Evolutionary conservation across 345 rosid species (phyloP).

Genomic region (Bruguiera gymnorhiza): DNA sequence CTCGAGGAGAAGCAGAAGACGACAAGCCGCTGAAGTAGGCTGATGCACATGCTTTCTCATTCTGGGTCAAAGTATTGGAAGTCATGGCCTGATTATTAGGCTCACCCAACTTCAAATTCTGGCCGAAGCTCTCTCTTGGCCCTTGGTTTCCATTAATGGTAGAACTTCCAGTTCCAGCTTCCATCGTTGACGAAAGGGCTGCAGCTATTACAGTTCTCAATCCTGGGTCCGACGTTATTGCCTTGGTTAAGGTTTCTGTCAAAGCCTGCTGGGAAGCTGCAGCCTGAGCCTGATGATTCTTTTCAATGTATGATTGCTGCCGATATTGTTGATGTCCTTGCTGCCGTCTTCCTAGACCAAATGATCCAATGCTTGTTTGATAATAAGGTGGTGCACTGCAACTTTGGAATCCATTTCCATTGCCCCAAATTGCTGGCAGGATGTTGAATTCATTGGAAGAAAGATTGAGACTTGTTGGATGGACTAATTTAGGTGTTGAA

Average conservation of each 20-base stretch:
- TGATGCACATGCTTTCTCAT: conserved; percentile 45
- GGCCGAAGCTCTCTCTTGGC: conserved; percentile 12
- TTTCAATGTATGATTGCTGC: conserved; percentile 20
- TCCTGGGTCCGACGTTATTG: conserved; percentile 17
- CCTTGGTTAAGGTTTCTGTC: conserved; percentile 20
- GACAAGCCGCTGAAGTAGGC: conserved; percentile 45
- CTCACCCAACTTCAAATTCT: conserved; percentile 20
- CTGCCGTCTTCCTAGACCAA: conserved; percentile 28
- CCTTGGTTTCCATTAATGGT: background rate
- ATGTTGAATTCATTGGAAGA: conserved; percentile 42
- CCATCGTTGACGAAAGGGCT: conserved; percentile 60
- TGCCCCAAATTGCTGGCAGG: conserved; percentile 49
- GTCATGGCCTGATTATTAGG: conserved; percentile 13
- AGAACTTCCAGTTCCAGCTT: conserved; percentile 32
- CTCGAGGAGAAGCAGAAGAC: conserved; percentile 33
- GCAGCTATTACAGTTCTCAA: conserved; percentile 45
- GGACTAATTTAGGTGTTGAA: conserved; percentile 32
- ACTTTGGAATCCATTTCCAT: conserved; percentile 27
- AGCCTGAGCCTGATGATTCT: conserved; percentile 21
- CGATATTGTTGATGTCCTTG: conserved; percentile 15
- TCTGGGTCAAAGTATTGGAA: conserved; percentile 23
- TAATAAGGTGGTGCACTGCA: conserved; percentile 24
- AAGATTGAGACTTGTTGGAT: conserved; percentile 51
- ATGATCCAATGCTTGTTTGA: conserved; percentile 29
- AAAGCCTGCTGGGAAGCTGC: conserved; percentile 33